Base-by-base conservation (phyloP, 176 grass and related monocot genomes). In the Pontederia paniculata region DNA sequence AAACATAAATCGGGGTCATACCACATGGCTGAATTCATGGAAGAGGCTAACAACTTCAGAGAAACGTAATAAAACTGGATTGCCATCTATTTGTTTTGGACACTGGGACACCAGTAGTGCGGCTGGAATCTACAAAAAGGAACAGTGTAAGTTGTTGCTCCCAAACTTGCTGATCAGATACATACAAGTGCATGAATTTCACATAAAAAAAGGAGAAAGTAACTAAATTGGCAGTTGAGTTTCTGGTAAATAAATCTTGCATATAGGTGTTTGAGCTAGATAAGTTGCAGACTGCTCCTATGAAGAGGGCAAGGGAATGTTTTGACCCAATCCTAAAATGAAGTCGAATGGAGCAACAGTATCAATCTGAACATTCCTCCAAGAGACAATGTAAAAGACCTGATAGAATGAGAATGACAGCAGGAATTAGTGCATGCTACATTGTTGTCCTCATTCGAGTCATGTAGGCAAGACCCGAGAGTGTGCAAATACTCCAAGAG, bases 1-100 rank as follows among this genome's bases (percentile, higher is more conserved):
- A 71, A 73, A 69, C 43, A 55, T 77, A 44, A 59, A 76, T n/a
- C n/a, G n/a, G n/a, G n/a, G 28, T 37, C 70, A 68, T 97, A 97
- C 93, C 86, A 90, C 83, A 72, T 97, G 93, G 37, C 76, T 87
- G 58, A 97, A 97, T 70, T 97, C 93, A 88, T 97, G 93, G 62
- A 90, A 97, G 63, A 97, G 72, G 69, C 68, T 81, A 51, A 97
- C 86, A 79, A 97, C 86, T 81, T 97, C 93, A 0, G 79, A 73
- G 53, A 97, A 97, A 51, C 83, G 75, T 21, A 97, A 57, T 56
- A 97, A 57, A 44, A 83, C 74, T 70, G 82, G 70, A 79, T 76
- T 74, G 44, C 72, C 86, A 77, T 84, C 80, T 69, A 81, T 70
- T 63, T 88, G 84, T 83, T 88, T 87, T 22, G 83, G 83, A 59